Conservation (phyloP, 1,284 basidiomycete genomes). For the Cerrena zonata region DNA sequence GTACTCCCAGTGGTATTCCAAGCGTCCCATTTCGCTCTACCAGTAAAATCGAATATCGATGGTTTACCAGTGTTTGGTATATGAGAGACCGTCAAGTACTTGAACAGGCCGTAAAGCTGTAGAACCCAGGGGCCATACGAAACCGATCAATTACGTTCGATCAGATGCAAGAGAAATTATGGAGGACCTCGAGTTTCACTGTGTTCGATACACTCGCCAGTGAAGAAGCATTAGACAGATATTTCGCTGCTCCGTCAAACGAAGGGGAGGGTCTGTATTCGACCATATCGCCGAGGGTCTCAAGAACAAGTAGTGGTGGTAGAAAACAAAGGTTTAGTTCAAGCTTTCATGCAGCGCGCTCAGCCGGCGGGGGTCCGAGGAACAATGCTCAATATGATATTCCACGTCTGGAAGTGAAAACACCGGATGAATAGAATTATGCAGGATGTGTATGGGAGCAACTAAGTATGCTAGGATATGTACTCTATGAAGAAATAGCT, state of each 20-base stretch:
- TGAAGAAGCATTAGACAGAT: conserved; percentile 53
- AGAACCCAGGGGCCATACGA: too few species aligned
- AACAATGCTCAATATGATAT: neutral
- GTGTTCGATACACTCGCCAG: conserved; percentile 48
- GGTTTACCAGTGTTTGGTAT: conserved; percentile 59
- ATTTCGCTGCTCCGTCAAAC: conserved; percentile 59
- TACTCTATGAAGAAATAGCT: neutral
- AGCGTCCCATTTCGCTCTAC: conserved; percentile 84
- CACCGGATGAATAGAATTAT: conserved; percentile 1
- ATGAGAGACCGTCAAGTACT: conserved; percentile 59
- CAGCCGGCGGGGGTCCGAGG: neutral
- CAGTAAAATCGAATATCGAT: conserved; percentile 75
- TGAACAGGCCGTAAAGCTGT: conserved; percentile 86
- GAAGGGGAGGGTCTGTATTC: conserved; percentile 36
- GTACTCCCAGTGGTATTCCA: conserved; percentile 57
- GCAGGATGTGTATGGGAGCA: neutral
- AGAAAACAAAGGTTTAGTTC: neutral
- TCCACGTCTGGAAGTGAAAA: neutral
- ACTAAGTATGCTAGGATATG: neutral
- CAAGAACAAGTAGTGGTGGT: conserved; percentile 9
- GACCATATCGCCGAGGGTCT: neutral
- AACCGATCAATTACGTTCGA: conserved; percentile 8
- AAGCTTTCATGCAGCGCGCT: neutral
- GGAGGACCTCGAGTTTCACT: conserved; percentile 74
- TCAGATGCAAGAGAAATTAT: conserved; percentile 22